Evolutionary conservation across 306 rosid genomes (phyloP), one percentile per base, ranked within the genome.

Genomic region (Carpinus fangiana): DNA sequence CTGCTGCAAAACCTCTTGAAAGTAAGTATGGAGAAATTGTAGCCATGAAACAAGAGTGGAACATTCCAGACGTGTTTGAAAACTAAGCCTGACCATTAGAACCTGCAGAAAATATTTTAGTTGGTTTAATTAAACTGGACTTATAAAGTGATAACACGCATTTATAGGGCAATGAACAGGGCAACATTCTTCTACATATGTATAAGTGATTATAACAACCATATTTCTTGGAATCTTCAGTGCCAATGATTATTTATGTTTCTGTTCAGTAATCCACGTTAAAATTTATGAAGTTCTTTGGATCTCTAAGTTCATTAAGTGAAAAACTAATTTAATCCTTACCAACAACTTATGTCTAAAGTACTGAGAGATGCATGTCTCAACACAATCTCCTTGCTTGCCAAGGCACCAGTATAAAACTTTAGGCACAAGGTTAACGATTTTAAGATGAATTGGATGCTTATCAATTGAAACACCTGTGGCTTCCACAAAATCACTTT

Each of bases 271-370:
- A 18, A 66, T 17, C 50, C 28, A 16, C 14, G 16, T 38, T 7
- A 21, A 38, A 41, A 43, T 8, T 64, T 66, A 38, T 66, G 50
- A 66, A 38, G 50, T 41, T 38, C 13, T 18, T 17, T 17, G 51
- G 20, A 66, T 66, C 50, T 41, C 51, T 38, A 41, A 66, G 50
- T 66, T 17, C 26, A 66, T 17, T 46, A 66, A 18, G 72, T 12
- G 71, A 66, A 85, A 74, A 78, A 45, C 70, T 64, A 14, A 43
- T 36, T 56, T 51, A 83, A 83, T 76, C 36, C 85, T 48, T 88
- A 95, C 98, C 97, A 95, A 84, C 75, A 91, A 82, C 89, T 94
- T 95, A 86, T 90, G 93, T 83, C 89, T 90, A 53, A 92, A 79
- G 89, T 92, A 95, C 71, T 88, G 90, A 82, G 83, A 47, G 80